Evolutionary conservation across 257 asterid species (phyloP).

Genomic region (Gentiana macrophylla): DNA sequence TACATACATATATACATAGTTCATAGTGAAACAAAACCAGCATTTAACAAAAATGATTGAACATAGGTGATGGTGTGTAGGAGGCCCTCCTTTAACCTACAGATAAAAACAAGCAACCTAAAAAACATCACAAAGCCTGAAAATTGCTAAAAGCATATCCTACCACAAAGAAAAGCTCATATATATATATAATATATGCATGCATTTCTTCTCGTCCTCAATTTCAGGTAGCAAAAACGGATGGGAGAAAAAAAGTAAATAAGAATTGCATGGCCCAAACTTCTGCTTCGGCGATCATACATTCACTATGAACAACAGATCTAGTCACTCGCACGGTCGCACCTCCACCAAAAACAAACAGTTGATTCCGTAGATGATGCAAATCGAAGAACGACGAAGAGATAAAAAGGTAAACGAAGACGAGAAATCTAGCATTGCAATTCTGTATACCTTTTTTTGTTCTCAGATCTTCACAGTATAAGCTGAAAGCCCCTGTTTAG

Average conservation of each 20-base stretch:
- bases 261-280: slow-evolving; percentile 23
- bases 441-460: slow-evolving; percentile 21
- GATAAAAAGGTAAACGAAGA: slow-evolving; percentile 5
- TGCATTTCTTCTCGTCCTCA: background rate
- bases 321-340: slow-evolving; percentile 20
- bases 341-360: slow-evolving; percentile 28
- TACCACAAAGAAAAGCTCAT: background rate
- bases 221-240: slow-evolving; percentile 1
- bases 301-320: slow-evolving; percentile 1
- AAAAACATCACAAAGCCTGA: slow-evolving; percentile 2
- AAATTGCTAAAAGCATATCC: background rate
- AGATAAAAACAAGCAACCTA: background rate
- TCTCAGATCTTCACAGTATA: background rate
- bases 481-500: no score
- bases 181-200: background rate
- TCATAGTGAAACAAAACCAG: no score
- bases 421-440: slow-evolving; percentile 18
- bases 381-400: slow-evolving; percentile 13
- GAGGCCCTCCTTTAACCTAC: slow-evolving; percentile 1
- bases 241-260: background rate
- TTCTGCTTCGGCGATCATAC: slow-evolving; percentile 12
- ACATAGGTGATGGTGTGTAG: no score
- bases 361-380: slow-evolving; percentile 7
- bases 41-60: no score
- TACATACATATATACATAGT: no score